Base-by-base conservation (phyloP, 2,329 filamentous ascomycete genomes). In the Penicillium brasilianum region DNA sequence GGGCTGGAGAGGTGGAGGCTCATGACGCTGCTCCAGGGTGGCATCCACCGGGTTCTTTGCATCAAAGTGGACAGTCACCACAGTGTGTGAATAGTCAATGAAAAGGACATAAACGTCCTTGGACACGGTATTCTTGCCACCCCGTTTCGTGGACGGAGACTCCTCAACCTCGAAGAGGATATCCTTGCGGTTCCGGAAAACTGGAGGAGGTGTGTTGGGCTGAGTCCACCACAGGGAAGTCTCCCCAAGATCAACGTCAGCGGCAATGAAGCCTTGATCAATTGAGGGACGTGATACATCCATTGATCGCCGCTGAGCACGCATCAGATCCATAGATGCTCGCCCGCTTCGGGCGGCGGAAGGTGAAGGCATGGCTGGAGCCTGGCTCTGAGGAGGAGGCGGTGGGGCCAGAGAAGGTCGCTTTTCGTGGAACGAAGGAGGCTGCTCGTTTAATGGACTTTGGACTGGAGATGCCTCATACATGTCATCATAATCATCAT, bases 71-170 rank as follows among this genome's bases (percentile, higher is more conserved):
- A 89, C 90, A 0, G 89, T 92, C 71, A 99, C 86, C 65, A 96
- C 84, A 0, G 94, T 98, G 75, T 98, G 95, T 18, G 93, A 97
- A 77, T 99, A 99, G 78, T 99, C 95, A 71, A 93, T 89, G 80
- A 92, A 99, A 9, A 99, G 80, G n/a, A 98, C 82, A 69, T 90
- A 95, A 44, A 97, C 84, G 61, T 93, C 88, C 66, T 93, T 93
- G 7, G 89, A 91, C 20, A 96, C 81, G 1, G 84, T 85, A 0
- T 87, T 87, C 74, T 88, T 89, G 28, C 90, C 88, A 30, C 89
- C 89, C 14, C 88, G 86, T 65, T 88, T 88, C 11, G 85, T 84
- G 14, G 89, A 85, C 7, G 85, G 88, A 1, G 88, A 87, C 73
- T 97, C 92, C 66, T 96, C 91, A 22, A 89, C 85, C 76, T 98